These are phyloP conservation scores for Torulaspora globosa DNA, from an alignment of 1,139 yeast species.

Conservation along the genomic window DNA sequence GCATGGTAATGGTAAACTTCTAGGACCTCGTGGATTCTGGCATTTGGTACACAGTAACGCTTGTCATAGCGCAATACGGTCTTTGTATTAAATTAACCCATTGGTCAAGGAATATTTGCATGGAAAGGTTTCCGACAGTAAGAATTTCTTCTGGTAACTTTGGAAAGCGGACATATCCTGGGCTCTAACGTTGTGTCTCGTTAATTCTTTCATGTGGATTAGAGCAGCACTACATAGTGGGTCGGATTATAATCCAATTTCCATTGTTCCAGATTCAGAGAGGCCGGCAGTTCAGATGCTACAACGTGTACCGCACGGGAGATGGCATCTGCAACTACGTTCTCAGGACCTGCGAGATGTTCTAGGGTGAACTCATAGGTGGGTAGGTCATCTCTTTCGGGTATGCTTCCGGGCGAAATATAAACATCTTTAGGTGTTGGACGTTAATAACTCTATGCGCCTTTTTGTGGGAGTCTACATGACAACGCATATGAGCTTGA, in stretches of 20 bases:
- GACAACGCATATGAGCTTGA: too few relatives aligned
- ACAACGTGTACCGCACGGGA: constrained; percentile 6
- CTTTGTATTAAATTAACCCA: background rate
- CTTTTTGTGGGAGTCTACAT: too few relatives aligned
- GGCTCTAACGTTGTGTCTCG: background rate
- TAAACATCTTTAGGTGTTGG: too few relatives aligned
- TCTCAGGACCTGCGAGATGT: constrained; percentile 12
- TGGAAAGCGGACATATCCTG: background rate
- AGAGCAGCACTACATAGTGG: background rate
- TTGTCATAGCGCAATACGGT: background rate
- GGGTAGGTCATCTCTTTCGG: constrained; percentile 11
- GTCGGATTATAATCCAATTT: background rate
- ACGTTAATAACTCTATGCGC: too few relatives aligned
- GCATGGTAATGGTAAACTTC: background rate
- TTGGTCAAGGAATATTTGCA: background rate
- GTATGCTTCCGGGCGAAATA: too few relatives aligned
- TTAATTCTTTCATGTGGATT: background rate
- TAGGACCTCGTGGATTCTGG: background rate
- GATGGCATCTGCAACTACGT: constrained; percentile 19
- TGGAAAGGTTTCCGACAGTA: background rate
- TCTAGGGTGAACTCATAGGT: constrained; percentile 16
- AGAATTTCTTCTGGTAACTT: background rate
- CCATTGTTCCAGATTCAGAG: background rate
- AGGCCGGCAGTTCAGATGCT: background rate
- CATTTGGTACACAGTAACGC: background rate